phyloP scores from a whole-genome alignment of 2,329 filamentous ascomycete genomes.

The Salinomyces thailandicus region DNA sequence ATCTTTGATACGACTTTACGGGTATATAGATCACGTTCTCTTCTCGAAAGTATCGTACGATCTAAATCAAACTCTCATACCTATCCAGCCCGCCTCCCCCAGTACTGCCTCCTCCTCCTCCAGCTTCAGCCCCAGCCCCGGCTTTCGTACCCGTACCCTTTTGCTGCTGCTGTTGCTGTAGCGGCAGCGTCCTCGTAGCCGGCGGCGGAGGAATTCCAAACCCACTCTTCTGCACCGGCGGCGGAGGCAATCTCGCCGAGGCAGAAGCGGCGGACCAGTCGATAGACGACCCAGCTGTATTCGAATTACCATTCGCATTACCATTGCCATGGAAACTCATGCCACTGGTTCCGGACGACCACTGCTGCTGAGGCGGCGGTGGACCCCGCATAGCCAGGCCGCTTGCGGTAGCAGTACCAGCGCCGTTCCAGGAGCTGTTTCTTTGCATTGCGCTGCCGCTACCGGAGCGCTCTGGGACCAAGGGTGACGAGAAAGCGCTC shows the following conservation, averaged over 20 bases:
- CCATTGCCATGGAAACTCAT: too few species aligned
- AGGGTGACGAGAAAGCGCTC: conserved; percentile 30
- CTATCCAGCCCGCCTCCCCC: conserved; percentile 51
- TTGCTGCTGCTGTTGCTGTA: conserved; percentile 23
- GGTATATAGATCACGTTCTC: too few species aligned
- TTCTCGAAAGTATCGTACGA: too few species aligned
- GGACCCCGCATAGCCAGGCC: conserved; percentile 22
- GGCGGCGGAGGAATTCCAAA: conserved; percentile 21
- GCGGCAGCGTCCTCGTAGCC: conserved; percentile 15
- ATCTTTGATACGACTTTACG: too few species aligned
- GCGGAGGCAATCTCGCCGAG: too few species aligned
- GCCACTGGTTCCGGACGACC: conserved; percentile 11
- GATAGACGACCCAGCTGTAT: too few species aligned
- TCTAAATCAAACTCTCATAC: conserved; percentile 58
- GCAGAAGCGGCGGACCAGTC: conserved; percentile 40
- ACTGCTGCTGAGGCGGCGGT: conserved; percentile 17
- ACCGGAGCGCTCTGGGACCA: conserved; percentile 25
- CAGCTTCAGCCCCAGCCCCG: not conserved
- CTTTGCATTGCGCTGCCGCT: conserved; percentile 6
- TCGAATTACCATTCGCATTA: too few species aligned
- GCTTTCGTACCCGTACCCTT: conserved; percentile 1
- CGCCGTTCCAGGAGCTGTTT: not conserved
- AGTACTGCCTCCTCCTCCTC: too few species aligned
- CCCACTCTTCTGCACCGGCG: too few species aligned
- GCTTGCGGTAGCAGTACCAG: too few species aligned